A percentile compares a stretch with the other conserved stretches of the same genome.
Evolutionary conservation across 2,329 filamentous ascomycete species (phyloP).

Genomic region (Diaporthe helianthi): DNA sequence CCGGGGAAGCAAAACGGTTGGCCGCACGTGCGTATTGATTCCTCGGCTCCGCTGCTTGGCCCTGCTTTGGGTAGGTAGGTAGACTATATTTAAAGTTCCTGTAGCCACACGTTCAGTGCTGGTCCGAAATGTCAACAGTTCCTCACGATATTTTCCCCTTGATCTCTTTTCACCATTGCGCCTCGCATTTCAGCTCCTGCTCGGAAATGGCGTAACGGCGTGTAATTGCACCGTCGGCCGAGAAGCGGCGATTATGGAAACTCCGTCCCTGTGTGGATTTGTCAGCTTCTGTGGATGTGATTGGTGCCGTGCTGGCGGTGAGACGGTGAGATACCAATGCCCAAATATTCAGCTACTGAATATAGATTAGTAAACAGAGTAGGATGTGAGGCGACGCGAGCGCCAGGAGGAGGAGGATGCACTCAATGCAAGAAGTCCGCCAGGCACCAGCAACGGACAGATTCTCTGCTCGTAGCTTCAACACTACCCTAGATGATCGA

Average conservation of each 20-base stretch:
- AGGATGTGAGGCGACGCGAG: neutral
- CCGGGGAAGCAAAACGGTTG: neutral
- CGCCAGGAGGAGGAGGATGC: neutral
- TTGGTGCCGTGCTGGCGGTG: neutral
- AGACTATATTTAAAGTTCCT: neutral
- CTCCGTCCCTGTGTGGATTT: neutral
- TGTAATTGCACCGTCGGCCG: neutral
- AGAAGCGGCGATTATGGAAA: neutral
- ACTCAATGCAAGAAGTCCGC: neutral
- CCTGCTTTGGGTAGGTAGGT: too few species aligned
- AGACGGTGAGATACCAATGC: neutral
- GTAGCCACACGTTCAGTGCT: neutral
- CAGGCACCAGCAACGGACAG: neutral
- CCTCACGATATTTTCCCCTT: neutral
- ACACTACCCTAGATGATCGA: too few species aligned
- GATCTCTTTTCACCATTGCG: neutral
- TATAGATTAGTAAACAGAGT: slow-evolving; percentile 1
- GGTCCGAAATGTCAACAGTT: neutral
- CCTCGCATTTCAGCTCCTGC: neutral
- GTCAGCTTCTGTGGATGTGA: neutral
- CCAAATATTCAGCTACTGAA: neutral
- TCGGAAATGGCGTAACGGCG: neutral
- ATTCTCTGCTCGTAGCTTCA: neutral
- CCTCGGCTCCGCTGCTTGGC: neutral
- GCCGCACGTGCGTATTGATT: too few species aligned